Evolutionary conservation across 75 land plant species (phyloP).

Genomic region (Pinus albicaulis): DNA sequence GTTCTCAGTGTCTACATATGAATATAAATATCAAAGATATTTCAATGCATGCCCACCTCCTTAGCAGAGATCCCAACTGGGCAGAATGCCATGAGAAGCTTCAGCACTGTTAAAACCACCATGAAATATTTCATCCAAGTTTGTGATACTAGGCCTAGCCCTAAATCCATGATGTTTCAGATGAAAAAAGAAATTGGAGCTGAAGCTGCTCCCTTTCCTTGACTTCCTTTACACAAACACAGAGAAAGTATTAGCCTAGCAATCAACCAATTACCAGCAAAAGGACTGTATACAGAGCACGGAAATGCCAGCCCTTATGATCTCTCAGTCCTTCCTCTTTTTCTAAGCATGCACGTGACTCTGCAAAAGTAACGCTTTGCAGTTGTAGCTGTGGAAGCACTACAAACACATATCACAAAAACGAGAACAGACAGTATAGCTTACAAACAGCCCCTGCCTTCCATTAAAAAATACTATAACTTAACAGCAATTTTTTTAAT

Average conservation of each 20-base stretch:
- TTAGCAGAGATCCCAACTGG: not conserved
- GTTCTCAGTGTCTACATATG: not conserved
- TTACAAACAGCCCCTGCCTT: no score
- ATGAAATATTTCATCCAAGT: not conserved
- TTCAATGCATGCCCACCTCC: slow-evolving; percentile 5
- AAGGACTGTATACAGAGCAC: not conserved
- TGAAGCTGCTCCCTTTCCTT: not conserved
- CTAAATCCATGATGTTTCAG: not conserved
- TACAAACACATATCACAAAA: no score
- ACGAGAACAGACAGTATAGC: no score
- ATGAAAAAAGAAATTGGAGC: not conserved
- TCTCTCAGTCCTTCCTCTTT: not conserved
- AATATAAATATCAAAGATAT: not conserved
- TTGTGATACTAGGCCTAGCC: not conserved
- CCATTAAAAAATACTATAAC: no score
- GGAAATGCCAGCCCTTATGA: not conserved
- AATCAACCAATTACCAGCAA: not conserved
- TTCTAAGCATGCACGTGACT: slow-evolving; percentile 6
- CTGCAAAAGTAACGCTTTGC: slow-evolving; percentile 7
- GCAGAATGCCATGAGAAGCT: not conserved
- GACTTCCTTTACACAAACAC: not conserved
- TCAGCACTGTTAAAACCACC: not conserved
- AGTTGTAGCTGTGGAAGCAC: slow-evolving; percentile 1
- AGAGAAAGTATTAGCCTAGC: no score
- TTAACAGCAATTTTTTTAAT: no score